Evolutionary conservation across 139 green algal species (phyloP).

Genomic region (Chlamydomonas sphaeroides): DNA sequence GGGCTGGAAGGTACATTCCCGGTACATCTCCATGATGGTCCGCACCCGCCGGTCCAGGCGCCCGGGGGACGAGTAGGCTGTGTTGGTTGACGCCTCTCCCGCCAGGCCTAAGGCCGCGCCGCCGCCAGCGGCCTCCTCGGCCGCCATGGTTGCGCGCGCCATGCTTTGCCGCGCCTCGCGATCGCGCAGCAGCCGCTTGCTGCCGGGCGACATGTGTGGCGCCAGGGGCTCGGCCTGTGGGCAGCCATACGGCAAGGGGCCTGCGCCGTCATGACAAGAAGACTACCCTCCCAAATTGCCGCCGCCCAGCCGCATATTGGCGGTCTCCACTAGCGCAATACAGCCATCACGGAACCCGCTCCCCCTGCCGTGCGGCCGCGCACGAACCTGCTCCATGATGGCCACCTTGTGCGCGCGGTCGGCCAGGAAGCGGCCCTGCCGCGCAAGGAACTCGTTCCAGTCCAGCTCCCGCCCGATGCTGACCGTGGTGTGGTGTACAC

Average conservation of each 20-base stretch:
- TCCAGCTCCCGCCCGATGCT: slow-evolving; percentile 37
- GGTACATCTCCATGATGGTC: slow-evolving; percentile 40
- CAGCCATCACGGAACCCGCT: too few relatives aligned
- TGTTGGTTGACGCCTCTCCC: not conserved
- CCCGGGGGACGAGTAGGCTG: not conserved
- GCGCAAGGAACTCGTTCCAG: slow-evolving; percentile 46
- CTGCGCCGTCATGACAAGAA: not conserved
- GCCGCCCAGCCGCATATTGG: too few relatives aligned
- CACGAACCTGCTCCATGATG: slow-evolving; percentile 16
- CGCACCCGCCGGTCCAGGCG: not conserved
- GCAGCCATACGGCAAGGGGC: too few relatives aligned
- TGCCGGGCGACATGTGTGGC: slow-evolving; percentile 35
- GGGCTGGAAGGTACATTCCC: slow-evolving; percentile 36
- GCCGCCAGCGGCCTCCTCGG: not conserved
- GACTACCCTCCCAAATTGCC: too few relatives aligned
- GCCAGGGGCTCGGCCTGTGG: not conserved
- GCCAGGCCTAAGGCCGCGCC: too few relatives aligned
- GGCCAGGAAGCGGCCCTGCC: slow-evolving; percentile 40
- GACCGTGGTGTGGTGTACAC: not conserved
- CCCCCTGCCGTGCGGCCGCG: too few relatives aligned
- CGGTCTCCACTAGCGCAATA: too few relatives aligned
- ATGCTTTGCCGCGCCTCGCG: not conserved
- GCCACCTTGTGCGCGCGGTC: slow-evolving; percentile 13
- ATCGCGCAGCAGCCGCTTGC: slow-evolving; percentile 26
- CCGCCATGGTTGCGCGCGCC: not conserved